Evolutionary conservation across 345 rosid genomes (phyloP).

Genomic region (Melaleuca quinquenervia): DNA sequence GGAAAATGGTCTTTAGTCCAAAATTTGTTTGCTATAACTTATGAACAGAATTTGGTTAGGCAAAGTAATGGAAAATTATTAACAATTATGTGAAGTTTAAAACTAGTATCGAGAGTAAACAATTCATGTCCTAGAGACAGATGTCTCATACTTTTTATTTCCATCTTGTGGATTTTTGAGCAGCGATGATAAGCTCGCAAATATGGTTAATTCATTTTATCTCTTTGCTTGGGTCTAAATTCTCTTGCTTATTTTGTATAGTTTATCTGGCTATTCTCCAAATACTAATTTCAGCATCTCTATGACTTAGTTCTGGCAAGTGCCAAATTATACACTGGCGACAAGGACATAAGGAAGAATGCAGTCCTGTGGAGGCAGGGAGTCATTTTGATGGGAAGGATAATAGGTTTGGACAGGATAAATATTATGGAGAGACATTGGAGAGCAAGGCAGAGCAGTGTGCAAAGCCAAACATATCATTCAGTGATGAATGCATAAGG

Average conservation of each 20-base stretch:
- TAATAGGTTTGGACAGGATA: background rate
- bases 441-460: constrained; percentile 7
- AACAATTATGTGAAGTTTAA: background rate
- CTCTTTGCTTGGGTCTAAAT: background rate
- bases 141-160: background rate
- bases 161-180: background rate
- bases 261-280: background rate
- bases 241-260: background rate
- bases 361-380: constrained; percentile 19
- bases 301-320: constrained; percentile 30
- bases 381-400: background rate
- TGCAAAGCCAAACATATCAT: constrained; percentile 10
- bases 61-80: background rate
- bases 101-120: background rate
- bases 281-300: background rate
- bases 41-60: background rate
- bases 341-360: constrained; percentile 38
- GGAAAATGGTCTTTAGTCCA: background rate
- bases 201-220: background rate
- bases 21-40: background rate
- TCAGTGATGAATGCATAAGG: constrained; percentile 13
- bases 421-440: background rate
- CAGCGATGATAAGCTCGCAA: background rate
- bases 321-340: constrained; percentile 47
- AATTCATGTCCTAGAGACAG: background rate